phyloP scores from a whole-genome alignment of 2,329 filamentous ascomycete species.

The Amauroascus verrucosus region DNA sequence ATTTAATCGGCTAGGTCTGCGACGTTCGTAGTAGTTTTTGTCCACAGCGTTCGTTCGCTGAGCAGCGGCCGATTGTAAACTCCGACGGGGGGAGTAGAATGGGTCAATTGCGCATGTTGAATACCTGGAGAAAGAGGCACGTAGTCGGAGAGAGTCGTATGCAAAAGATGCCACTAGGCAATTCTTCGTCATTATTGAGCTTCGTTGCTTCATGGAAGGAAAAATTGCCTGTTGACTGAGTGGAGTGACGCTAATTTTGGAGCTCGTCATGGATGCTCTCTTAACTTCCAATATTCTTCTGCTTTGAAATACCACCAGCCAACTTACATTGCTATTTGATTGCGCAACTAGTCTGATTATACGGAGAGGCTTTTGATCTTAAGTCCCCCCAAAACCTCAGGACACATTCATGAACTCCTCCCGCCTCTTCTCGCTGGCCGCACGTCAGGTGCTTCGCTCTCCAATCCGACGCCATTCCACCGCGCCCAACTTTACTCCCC shows the following conservation, averaged over 20 bases:
- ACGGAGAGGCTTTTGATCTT: no score
- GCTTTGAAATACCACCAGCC: no score
- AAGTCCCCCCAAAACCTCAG: no score
- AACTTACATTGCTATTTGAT: background rate
- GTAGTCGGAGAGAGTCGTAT: background rate
- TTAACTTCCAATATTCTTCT: no score
- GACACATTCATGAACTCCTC: slow-evolving; percentile 15
- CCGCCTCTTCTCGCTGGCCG: slow-evolving; percentile 12
- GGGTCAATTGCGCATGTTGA: background rate
- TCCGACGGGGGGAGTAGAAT: background rate
- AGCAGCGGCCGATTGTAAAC: background rate
- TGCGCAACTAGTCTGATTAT: background rate
- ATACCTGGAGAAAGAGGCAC: background rate
- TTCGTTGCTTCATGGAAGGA: background rate
- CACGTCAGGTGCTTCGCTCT: slow-evolving; percentile 8
- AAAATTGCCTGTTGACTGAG: background rate
- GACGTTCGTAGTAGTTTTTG: background rate
- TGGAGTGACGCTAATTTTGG: background rate
- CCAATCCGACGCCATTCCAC: slow-evolving; percentile 13
- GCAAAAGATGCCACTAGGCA: background rate
- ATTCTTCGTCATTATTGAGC: slow-evolving; percentile 2
- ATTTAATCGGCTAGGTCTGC: background rate
- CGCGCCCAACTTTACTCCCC: slow-evolving; percentile 19
- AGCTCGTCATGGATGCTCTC: no score
- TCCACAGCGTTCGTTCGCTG: background rate